Evolutionary conservation across 2,329 filamentous ascomycete species (phyloP).

Genomic region (Aspergillus fijiensis): DNA sequence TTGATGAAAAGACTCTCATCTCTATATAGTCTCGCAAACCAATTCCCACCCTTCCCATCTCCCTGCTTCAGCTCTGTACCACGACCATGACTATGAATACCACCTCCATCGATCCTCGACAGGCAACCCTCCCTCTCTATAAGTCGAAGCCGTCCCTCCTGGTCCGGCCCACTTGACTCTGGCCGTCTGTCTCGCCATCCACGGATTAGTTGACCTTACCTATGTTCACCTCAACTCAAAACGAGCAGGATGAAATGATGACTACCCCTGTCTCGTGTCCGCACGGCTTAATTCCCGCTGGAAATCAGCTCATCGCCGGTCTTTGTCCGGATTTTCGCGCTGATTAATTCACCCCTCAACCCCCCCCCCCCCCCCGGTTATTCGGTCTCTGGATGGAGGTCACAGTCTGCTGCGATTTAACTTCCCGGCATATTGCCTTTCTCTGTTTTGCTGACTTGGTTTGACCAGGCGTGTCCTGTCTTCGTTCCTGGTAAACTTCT

Average conservation of each 20-base stretch:
- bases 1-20: too few species aligned
- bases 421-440: neutral
- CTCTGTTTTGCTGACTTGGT: neutral
- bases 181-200: constrained; percentile 5
- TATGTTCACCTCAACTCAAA: constrained; percentile 7
- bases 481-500: neutral
- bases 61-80: too few species aligned
- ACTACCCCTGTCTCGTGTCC: constrained; percentile 8
- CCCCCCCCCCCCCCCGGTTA: neutral
- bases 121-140: neutral
- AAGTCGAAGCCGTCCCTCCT: neutral
- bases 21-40: too few species aligned
- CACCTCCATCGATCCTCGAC: neutral
- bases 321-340: constrained; percentile 1
- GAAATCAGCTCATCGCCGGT: constrained; percentile 2
- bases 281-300: neutral
- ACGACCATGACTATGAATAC: neutral
- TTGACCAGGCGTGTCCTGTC: neutral
- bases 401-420: neutral
- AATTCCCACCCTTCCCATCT: too few species aligned
- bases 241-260: constrained; percentile 5
- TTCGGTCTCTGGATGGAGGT: neutral
- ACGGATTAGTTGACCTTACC: constrained; percentile 5
- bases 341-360: constrained; percentile 12
- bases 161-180: constrained; percentile 7